Evolutionary conservation across 441 rosid genomes (phyloP).

Genomic region (Populus hybrid): DNA sequence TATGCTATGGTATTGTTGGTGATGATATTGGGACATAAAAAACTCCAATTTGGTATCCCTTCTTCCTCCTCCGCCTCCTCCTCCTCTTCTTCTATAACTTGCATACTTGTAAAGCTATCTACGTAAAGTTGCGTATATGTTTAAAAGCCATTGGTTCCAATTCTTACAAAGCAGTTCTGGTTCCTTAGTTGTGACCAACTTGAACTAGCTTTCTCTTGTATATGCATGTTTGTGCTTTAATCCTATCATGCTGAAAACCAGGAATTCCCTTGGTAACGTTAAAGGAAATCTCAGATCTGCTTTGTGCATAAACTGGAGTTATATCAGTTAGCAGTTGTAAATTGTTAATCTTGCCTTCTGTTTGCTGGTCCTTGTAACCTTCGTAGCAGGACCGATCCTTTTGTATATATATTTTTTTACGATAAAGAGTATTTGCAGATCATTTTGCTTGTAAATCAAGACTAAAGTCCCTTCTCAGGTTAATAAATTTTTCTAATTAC

Average conservation of each 20-base stretch:
- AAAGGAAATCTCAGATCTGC: too few species aligned
- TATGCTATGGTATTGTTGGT: constrained; percentile 20
- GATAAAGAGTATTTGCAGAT: too few species aligned
- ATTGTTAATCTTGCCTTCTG: too few species aligned
- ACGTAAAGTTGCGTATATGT: background rate
- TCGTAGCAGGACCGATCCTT: too few species aligned
- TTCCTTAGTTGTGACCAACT: background rate
- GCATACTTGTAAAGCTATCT: constrained; percentile 5
- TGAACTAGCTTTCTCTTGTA: too few species aligned
- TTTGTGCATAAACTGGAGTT: too few species aligned
- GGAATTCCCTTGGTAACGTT: too few species aligned
- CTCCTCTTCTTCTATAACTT: background rate
- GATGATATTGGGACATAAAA: constrained; percentile 1
- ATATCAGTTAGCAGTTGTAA: too few species aligned
- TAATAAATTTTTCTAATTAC: background rate
- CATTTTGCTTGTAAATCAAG: background rate
- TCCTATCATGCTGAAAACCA: background rate
- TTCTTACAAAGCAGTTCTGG: background rate
- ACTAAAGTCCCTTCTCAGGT: background rate
- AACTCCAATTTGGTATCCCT: background rate
- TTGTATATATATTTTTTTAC: too few species aligned
- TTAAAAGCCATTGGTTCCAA: background rate
- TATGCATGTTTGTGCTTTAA: background rate
- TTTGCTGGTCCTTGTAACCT: too few species aligned
- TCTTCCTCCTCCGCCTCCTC: background rate